Evolutionary conservation across 2,329 filamentous ascomycete species (phyloP).

Genomic region (Penicillium sp.): DNA sequence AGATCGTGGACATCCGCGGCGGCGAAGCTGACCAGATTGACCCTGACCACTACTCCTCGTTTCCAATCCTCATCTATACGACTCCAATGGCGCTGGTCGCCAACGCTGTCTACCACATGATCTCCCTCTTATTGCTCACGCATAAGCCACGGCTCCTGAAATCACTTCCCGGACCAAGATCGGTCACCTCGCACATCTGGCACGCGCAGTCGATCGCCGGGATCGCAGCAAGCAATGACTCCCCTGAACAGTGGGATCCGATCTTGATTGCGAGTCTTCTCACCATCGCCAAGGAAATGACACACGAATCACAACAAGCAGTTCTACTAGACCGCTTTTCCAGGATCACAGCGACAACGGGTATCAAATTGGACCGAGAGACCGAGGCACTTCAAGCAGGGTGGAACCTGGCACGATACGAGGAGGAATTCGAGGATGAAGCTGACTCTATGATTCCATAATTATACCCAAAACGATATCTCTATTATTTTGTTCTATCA

Average conservation of each 20-base stretch:
- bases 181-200: conserved; percentile 22
- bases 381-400: conserved; percentile 10
- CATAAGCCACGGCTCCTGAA: conserved; percentile 21
- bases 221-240: conserved; percentile 21
- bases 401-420: conserved; percentile 19
- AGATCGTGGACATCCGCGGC: conserved; percentile 21
- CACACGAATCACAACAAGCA: conserved; percentile 19
- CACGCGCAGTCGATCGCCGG: conserved; percentile 22
- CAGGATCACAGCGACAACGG: conserved; percentile 14
- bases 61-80: conserved; percentile 22
- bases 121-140: conserved; percentile 16
- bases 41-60: conserved; percentile 16
- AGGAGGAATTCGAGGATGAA: conserved; percentile 15
- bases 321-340: conserved; percentile 13
- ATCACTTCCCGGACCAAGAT: conserved; percentile 17
- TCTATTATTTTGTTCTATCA: neutral
- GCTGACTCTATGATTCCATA: conserved; percentile 7
- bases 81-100: conserved; percentile 23
- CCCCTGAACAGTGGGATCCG: conserved; percentile 21
- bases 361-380: conserved; percentile 18
- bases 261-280: conserved; percentile 19
- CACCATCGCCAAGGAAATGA: conserved; percentile 19
- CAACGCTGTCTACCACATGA: conserved; percentile 21
- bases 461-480: conserved; percentile 1
- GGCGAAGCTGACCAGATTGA: conserved; percentile 22